Evolutionary conservation across 148 eudicot species (phyloP), one percentile per base, ranked within the genome.

Genomic region (Arctostaphylos glauca): DNA sequence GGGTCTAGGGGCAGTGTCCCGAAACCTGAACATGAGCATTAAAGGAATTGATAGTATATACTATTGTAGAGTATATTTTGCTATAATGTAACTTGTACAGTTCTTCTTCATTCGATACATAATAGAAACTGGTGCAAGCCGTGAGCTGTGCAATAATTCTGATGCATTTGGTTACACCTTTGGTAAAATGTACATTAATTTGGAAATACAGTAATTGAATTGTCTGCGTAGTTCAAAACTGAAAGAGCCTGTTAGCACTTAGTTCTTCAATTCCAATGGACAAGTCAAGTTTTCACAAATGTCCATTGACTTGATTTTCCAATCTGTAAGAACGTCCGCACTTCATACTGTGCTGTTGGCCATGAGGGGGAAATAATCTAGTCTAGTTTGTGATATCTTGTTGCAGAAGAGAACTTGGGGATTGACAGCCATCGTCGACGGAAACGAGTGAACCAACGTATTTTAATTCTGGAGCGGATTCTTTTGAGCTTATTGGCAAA

Each of bases 401-500:
- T 95, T 56, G 81, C 84, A 75, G 91, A 85, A 82, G 86, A 82
- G 74, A 88, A 89, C 64, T 83, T 91, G 2, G 94, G 90, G 58
- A 89, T 79, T 31, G 84, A 80, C 78, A 91, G 80, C 90, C 94
- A 92, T 56, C 81, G 84, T 76, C 82, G 85, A 4, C 74, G 87
- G 19, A 92, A 87, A 81, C 87, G 89, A 77, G 84, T 84, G 81
- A 93, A 89, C 59, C 88, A 81, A 47, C 58, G 92, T 81, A 91
- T 89, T 84, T 87, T 95, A 44, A 95, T 86, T 86, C 89, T 89
- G 50, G 90, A 90, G 67, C 90, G 89, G 81, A 90, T 86, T 84
- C 92, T 84, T 86, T 89, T 95, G 82, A 92, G 89, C 88, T 91
- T 90, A 41, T 82, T 92, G 64, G 59, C 81, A 83, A 93, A 70